These are phyloP conservation scores for Wallacemonas sp. DNA, from an alignment of 208 protist species.

Conservation along the genomic window DNA sequence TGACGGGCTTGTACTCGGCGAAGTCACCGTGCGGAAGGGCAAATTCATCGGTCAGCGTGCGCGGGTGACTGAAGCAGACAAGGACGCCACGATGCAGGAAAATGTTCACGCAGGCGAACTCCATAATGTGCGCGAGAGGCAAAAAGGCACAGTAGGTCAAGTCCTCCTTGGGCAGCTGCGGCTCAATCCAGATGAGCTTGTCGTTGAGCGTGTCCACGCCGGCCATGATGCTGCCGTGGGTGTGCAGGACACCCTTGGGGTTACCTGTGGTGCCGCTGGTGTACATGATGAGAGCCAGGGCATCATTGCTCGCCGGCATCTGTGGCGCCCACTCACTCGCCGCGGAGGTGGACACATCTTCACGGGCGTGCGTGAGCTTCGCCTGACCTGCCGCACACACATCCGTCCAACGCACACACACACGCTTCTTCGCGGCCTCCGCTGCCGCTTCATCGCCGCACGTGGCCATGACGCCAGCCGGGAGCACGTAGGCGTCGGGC, in stretches of 20 bases:
- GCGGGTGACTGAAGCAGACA: constrained; percentile 50
- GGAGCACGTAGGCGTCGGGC: constrained; percentile 22
- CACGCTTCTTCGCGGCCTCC: neutral
- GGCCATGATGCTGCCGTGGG: constrained; percentile 40
- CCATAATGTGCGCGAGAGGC: constrained; percentile 82
- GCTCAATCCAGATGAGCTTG: constrained; percentile 30
- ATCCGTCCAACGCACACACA: constrained; percentile 30
- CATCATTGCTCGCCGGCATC: constrained; percentile 13
- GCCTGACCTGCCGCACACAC: constrained; percentile 25
- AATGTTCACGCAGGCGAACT: constrained; percentile 45
- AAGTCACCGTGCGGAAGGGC: constrained; percentile 59
- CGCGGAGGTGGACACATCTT: constrained; percentile 25
- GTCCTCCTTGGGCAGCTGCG: constrained; percentile 30
- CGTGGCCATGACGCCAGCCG: constrained; percentile 17
- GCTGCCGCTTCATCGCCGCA: neutral
- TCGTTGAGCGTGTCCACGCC: constrained; percentile 21
- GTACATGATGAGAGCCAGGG: constrained; percentile 61
- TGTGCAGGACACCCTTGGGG: constrained; percentile 70
- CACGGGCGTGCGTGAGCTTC: neutral
- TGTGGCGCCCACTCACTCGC: constrained; percentile 13
- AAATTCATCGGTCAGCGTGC: constrained; percentile 38
- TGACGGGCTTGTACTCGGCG: constrained; percentile 45
- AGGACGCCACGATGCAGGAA: constrained; percentile 39
- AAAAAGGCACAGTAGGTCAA: constrained; percentile 61
- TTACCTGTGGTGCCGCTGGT: constrained; percentile 75